Conservation (phyloP, 169 alveolate species). For the Eimeria necatrix region DNA sequence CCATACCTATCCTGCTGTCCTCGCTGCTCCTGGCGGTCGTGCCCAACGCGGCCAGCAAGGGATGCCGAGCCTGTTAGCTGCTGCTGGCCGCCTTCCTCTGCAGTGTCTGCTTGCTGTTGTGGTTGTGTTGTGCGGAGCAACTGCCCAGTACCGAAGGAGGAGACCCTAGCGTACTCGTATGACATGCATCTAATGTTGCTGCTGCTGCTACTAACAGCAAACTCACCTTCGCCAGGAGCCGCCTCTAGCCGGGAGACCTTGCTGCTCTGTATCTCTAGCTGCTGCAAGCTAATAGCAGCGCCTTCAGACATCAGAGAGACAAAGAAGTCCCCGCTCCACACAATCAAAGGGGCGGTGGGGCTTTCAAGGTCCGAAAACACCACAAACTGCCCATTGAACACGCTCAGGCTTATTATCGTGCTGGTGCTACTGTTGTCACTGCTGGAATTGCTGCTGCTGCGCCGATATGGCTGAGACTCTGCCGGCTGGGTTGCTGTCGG, state of each 20-base stretch:
- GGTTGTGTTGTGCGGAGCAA: background rate
- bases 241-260: conserved; percentile 60
- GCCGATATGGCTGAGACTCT: background rate
- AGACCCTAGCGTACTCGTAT: background rate
- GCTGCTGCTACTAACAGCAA: conserved; percentile 72
- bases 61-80: background rate
- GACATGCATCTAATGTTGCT: conserved; percentile 63
- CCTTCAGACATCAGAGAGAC: conserved; percentile 67
- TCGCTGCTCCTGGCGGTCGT: background rate
- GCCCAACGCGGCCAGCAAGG: conserved; percentile 8
- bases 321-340: conserved; percentile 83
- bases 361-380: conserved; percentile 85
- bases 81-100: conserved; percentile 9
- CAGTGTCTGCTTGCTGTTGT: background rate
- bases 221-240: conserved; percentile 27
- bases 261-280: conserved; percentile 70
- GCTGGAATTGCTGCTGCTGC: background rate
- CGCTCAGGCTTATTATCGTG: conserved; percentile 36
- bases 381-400: conserved; percentile 82
- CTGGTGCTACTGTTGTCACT: background rate
- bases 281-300: background rate
- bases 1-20: conserved; percentile 10
- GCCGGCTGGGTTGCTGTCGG: background rate
- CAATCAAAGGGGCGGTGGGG: conserved; percentile 84
- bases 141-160: conserved; percentile 22